Percentiles rank a stretch among this genome's conserved stretches.
These are phyloP conservation scores for Leccinum aurantiacum DNA, from an alignment of 768 basidiomycete genomes.

Conservation along the genomic window DNA sequence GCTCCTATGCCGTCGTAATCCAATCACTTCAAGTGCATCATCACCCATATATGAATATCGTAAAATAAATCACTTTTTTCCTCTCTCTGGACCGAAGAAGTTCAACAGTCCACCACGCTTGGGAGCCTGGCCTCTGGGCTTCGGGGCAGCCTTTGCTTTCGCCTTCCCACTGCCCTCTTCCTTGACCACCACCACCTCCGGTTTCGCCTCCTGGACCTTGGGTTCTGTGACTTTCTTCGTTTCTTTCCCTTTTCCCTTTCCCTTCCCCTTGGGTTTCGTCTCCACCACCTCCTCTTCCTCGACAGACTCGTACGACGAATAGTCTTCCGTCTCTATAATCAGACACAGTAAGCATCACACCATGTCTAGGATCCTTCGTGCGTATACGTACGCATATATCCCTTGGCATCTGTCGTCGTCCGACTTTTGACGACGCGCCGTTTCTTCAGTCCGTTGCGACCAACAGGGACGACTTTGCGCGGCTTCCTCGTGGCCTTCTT, in stretches of 20 bases:
- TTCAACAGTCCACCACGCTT: constrained; percentile 34
- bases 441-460: constrained; percentile 77
- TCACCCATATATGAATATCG: not conserved
- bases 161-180: constrained; percentile 17
- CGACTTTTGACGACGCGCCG: constrained; percentile 60
- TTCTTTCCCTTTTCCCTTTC: constrained; percentile 18
- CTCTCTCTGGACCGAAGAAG: constrained; percentile 34
- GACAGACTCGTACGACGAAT: constrained; percentile 79
- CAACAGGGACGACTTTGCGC: constrained; percentile 70
- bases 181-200: constrained; percentile 6
- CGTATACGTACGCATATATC: constrained; percentile 62
- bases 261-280: constrained; percentile 23
- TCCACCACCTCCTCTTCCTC: constrained; percentile 46
- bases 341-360: not conserved
- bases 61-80: constrained; percentile 23
- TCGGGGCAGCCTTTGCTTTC: constrained; percentile 20
- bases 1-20: not conserved
- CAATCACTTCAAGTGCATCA: not conserved
- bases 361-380: not conserved
- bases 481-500: constrained; percentile 35
- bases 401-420: constrained; percentile 57
- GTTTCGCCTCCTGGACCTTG: constrained; percentile 19
- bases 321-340: constrained; percentile 66
- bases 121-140: constrained; percentile 17
- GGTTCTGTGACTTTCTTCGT: constrained; percentile 19